Evolutionary conservation across 441 rosid genomes (phyloP), one percentile per base, ranked within the genome.

Genomic region (Pelargonium cotyledonis): DNA sequence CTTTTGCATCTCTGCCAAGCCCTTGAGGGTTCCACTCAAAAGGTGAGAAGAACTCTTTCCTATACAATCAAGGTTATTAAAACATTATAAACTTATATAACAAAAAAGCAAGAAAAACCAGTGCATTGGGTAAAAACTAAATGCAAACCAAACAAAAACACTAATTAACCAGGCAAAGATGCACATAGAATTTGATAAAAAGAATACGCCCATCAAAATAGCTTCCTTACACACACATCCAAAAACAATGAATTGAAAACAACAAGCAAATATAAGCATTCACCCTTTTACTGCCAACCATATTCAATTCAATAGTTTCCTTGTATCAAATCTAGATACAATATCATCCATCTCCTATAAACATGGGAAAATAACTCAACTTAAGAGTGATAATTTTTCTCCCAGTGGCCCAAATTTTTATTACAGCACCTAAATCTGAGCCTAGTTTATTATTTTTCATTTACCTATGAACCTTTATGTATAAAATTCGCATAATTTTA

Each of bases 1-100:
- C 65, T 78, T 83, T 75, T 94, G 92, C 89, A 94, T 90, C 66
- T 86, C 90, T 53, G 90, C 86, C 73, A 94, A 79, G 84, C 85
- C 90, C 83, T 81, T 79, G 29, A 94, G 86, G 65, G 85, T 86
- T 61, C 89, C 94, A 74, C 82, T 85, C 89, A 90, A 81, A 76
- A 94, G 85, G 80, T 91, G 88, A 53, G 91, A 75, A 75, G 97
- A 89, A 77, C 78, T 66, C 55, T 71, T 76, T 21, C 90, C 96
- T 94, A 83, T 74, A 79, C 60, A 71, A 65, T 11, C 29, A 26
- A 61, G 40, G 40, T 23, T 61, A 26, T 26, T 61, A 21, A 15
- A 26, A 11, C 38, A 23, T 23, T 23, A 61, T 5, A 8, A 23
- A 61, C 29, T 61, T 58, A 8, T 21, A 26, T 11, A 18, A 58